Evolutionary conservation across 2,329 filamentous ascomycete genomes (phyloP).

Genomic region (Fusarium sp.): DNA sequence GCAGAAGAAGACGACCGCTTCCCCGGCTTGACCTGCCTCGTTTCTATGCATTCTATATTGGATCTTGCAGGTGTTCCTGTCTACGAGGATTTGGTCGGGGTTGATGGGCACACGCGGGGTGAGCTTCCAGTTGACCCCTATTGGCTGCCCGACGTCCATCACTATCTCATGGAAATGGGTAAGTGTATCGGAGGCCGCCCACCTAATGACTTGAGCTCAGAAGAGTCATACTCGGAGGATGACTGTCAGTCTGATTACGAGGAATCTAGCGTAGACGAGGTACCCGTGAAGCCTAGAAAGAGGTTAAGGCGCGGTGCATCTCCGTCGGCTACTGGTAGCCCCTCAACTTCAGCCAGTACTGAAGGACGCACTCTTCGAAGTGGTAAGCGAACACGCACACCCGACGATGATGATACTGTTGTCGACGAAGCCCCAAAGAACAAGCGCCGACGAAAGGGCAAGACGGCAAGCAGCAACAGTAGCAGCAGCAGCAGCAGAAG

Average conservation of each 20-base stretch:
- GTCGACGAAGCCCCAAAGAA: background rate
- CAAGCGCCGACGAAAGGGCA: background rate
- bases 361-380: background rate
- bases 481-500: background rate
- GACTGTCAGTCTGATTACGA: background rate
- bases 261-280: background rate
- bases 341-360: background rate
- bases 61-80: background rate
- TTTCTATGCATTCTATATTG: background rate
- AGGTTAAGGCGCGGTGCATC: background rate
- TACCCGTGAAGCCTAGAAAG: background rate
- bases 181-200: background rate
- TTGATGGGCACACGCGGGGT: background rate
- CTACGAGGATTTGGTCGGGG: too few relatives aligned
- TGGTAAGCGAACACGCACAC: background rate
- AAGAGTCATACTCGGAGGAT: background rate
- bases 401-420: background rate
- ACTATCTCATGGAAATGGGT: background rate
- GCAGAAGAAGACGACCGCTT: background rate
- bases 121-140: background rate
- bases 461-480: background rate
- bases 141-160: too few relatives aligned
- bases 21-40: background rate
- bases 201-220: background rate
- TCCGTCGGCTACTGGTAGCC: background rate